Evolutionary conservation across 225 moss, liverwort and hornwort genomes (phyloP).

Genomic region (Antitrichia curtipendula): DNA sequence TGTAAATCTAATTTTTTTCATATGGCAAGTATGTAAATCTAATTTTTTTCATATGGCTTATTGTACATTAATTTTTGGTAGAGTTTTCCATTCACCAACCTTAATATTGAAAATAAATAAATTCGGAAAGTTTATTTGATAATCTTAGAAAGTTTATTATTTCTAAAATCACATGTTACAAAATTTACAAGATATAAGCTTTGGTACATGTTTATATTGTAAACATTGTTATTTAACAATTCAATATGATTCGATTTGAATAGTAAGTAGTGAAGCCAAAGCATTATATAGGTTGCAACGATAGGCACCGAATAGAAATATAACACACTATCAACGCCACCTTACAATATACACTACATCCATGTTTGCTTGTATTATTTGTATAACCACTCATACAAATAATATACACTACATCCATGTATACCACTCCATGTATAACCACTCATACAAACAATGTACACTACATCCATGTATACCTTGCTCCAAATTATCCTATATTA

Average conservation of each 20-base stretch:
- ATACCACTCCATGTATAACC: no score
- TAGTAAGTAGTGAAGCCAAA: not conserved
- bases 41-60: no score
- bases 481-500: not conserved
- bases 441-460: no score
- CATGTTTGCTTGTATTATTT: no score
- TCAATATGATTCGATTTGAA: not conserved
- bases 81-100: not conserved
- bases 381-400: no score
- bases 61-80: not conserved
- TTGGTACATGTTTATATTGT: not conserved
- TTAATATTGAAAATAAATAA: not conserved
- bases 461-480: not conserved
- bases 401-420: no score
- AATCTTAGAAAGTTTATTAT: not conserved
- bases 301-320: not conserved
- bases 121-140: not conserved
- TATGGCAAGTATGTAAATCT: not conserved
- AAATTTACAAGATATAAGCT: not conserved
- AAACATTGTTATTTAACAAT: not conserved
- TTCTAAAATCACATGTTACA: not conserved
- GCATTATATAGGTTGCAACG: not conserved
- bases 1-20: not conserved
- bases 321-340: rapidly evolving
- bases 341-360: not conserved